Base-by-base conservation (phyloP, 495 filamentous ascomycete genomes). In the Aspergillus sparsus region DNA sequence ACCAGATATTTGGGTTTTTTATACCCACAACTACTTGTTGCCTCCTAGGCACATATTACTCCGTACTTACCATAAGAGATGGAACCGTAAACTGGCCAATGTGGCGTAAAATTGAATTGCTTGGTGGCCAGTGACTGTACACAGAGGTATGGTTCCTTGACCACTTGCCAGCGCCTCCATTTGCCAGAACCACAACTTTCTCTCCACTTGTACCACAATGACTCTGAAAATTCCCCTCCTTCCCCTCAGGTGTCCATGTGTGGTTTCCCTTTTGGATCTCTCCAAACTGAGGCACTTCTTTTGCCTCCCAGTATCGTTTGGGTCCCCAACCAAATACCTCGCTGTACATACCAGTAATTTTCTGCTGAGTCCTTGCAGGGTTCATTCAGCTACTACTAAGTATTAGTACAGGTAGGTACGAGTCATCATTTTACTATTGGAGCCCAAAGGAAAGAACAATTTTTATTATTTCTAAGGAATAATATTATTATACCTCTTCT, bases 281-380 rank as follows among this genome's bases (percentile, higher is more conserved):
- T 47, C 16, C 44, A 21, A 47, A 21, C 9, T 21, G 37, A 21
- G 44, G 16, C 37, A 9, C 9, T 9, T 21, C 16, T 16, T 47
- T 47, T 47, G 44, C 44, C 15, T 47, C 44, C 44, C 21, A 27
- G 21, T 3, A 47, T 47, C 1, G 21, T 18, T 9, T 18, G 16
- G 15, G 15, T 15, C 16, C 44, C 12, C 16, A 21, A 6, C 15
- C 44, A n/a, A 47, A 16, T 21, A 21, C 44, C 10, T 27, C 3
- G 37, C 37, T 41, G 10, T 41, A n/a, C n/a, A 31, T 32, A 51
- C 21, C 31, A 31, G 49, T 51, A 51, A 51, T 51, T 51, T 51
- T 51, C 0, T 12, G n/a, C 18, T 6, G 27, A 34, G 49, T 18
- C 49, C 49, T 51, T 34, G 49, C 32, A 13, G 49, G 49, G 11